Evolutionary conservation across 2,329 filamentous ascomycete species (phyloP).

Genomic region (Phoma herbarum): DNA sequence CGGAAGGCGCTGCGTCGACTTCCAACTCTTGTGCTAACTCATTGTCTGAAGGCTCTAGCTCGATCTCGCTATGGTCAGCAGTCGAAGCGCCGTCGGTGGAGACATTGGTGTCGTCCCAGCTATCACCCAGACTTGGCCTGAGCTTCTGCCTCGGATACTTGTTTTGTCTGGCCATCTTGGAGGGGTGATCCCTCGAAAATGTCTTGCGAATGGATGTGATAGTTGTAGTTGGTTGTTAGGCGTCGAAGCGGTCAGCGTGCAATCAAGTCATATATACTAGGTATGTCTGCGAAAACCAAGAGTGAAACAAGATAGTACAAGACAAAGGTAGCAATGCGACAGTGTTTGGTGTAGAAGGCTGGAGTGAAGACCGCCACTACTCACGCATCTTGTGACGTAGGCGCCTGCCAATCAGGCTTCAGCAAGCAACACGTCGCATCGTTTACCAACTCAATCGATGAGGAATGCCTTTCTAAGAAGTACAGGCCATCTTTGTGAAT

Average conservation of each 20-base stretch:
- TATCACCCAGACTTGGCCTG: conserved; percentile 43
- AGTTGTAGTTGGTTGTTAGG: background rate
- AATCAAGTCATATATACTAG: background rate
- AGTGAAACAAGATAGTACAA: background rate
- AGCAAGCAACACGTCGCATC: background rate
- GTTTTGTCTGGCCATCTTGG: conserved; percentile 12
- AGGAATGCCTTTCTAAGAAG: background rate
- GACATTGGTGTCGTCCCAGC: conserved; percentile 47
- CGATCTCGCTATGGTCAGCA: conserved; percentile 36
- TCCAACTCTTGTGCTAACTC: conserved; percentile 27
- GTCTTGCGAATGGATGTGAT: background rate
- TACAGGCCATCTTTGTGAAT: too few relatives aligned
- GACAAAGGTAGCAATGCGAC: conserved; percentile 5
- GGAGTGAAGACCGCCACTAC: conserved; percentile 35
- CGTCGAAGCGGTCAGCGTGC: background rate
- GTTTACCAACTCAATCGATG: background rate
- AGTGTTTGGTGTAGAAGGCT: conserved; percentile 29
- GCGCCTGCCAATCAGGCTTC: conserved; percentile 37
- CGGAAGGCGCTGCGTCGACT: conserved; percentile 23
- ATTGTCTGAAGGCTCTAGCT: conserved; percentile 34
- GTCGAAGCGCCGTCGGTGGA: conserved; percentile 40
- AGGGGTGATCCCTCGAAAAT: background rate
- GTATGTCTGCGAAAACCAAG: background rate
- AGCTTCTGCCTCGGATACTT: conserved; percentile 30
- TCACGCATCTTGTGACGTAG: conserved; percentile 37